These are phyloP conservation scores for Suhomyces sp. DNA, from an alignment of 805 yeast species.

Conservation along the genomic window DNA sequence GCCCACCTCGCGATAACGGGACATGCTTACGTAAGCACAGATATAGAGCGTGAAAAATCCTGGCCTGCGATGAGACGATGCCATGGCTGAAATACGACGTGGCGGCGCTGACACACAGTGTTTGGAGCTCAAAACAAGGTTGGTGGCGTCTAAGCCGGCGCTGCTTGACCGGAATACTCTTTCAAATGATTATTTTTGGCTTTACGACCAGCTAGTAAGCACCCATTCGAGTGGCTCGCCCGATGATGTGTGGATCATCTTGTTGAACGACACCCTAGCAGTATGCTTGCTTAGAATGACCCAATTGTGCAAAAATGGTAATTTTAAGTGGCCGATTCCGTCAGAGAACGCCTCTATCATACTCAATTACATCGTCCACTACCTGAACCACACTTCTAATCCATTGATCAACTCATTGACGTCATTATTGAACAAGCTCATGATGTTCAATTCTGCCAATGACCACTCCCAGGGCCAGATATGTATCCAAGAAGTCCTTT, in stretches of 20 bases:
- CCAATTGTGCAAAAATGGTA: constrained; percentile 29
- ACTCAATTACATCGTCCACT: constrained; percentile 58
- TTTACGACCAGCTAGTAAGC: neutral
- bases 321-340: constrained; percentile 8
- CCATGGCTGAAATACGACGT: constrained; percentile 2
- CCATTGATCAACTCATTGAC: constrained; percentile 67
- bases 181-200: neutral
- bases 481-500: neutral
- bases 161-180: neutral
- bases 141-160: neutral
- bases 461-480: neutral
- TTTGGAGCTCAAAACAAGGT: neutral
- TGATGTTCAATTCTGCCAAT: constrained; percentile 33
- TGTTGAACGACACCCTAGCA: constrained; percentile 50
- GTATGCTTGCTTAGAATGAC: constrained; percentile 60
- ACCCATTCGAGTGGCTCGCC: constrained; percentile 3
- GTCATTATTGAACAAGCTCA: constrained; percentile 55
- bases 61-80: neutral
- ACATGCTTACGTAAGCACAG: neutral
- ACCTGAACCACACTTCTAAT: constrained; percentile 68
- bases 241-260: constrained; percentile 11
- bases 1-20: neutral
- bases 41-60: neutral
- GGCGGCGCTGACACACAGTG: neutral
- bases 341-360: constrained; percentile 26